A percentile compares a stretch with the other conserved stretches of the same genome.
These are phyloP conservation scores for Ceriops decandra DNA, from an alignment of 345 rosid species.

Conservation along the genomic window DNA sequence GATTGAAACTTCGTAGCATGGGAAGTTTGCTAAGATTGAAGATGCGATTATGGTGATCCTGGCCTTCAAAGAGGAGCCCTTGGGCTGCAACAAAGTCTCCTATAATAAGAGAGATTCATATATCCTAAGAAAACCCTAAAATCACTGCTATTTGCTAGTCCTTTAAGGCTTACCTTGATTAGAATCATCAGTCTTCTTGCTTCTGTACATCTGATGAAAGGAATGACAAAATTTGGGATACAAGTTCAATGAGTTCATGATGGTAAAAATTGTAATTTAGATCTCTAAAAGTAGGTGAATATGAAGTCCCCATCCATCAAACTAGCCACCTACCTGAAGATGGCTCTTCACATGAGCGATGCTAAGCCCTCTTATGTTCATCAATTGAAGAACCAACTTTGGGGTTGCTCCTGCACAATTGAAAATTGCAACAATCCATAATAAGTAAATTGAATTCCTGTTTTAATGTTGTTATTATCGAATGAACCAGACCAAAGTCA, in stretches of 20 bases:
- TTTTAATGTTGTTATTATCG: not conserved
- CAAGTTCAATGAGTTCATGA: constrained; percentile 3
- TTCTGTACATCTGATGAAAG: constrained; percentile 42
- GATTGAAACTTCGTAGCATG: constrained; percentile 53
- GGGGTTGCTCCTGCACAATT: constrained; percentile 69
- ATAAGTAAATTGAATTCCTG: not conserved
- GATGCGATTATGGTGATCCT: constrained; percentile 35
- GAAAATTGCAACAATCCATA: not conserved
- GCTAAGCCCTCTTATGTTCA: constrained; percentile 73
- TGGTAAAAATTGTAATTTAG: not conserved
- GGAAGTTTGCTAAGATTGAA: constrained; percentile 62
- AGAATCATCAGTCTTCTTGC: constrained; percentile 25
- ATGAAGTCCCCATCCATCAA: not conserved
- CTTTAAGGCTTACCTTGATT: constrained; percentile 17
- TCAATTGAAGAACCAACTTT: constrained; percentile 71
- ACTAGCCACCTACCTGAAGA: constrained; percentile 51
- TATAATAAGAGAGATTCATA: not conserved
- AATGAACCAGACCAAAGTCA: not conserved
- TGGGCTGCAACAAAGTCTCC: constrained; percentile 32
- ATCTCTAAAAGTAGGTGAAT: not conserved
- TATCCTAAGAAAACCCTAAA: constrained; percentile 31
- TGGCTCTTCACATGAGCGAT: constrained; percentile 89
- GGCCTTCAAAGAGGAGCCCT: constrained; percentile 41
- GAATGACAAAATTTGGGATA: not conserved
- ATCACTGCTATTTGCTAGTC: not conserved